Evolutionary conservation across 139 green algal species (phyloP), one percentile per base, ranked within the genome.

Genomic region (Coelastrella sp.): DNA sequence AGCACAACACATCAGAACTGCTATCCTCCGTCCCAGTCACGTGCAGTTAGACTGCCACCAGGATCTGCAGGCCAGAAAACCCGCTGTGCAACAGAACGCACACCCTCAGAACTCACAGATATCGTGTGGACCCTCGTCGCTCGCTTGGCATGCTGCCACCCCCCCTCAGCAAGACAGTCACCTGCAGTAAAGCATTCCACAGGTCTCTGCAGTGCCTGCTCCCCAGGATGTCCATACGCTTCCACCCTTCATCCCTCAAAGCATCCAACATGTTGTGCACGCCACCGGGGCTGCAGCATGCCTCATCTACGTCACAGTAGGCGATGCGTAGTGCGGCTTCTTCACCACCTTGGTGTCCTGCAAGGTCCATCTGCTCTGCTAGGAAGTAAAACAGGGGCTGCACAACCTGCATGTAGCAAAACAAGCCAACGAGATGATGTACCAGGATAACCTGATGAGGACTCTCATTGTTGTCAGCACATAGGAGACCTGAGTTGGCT

Each of bases 241-340:
- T 58, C 81, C 71, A 74, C 8, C 16, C 74, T 7, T 73, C 73
- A 71, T 77, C 83, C 61, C 73, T 86, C 60, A 95, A 80, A 2
- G 87, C 71, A 20, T 66, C 47, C 4, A 95, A 61, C 47, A 89
- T 82, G 23, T 66, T 54, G 14, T 85, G 19, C 16, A 94, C 88
- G 7, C 91, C 81, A 10, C 54, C 1, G 10, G 89, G 92, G 58
- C 91, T 91, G 47, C 83, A 90, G 83, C 98, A 95, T 85, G 83
- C 93, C 90, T 98, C 96, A 83, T 97, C 97, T 19, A 95, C 90
- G 82, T 98, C 96, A 82, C 97, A 95, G 84, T 98, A 98, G 22
- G 95, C 95, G 61, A 96, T 89, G 75, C 96, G 91, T 8, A 89
- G 82, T 13, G 92, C 90, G 3, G 93, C 90, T 65, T 97, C 95